Conservation (phyloP, 2,329 filamentous ascomycete genomes). For the Helminthosporium solani region DNA sequence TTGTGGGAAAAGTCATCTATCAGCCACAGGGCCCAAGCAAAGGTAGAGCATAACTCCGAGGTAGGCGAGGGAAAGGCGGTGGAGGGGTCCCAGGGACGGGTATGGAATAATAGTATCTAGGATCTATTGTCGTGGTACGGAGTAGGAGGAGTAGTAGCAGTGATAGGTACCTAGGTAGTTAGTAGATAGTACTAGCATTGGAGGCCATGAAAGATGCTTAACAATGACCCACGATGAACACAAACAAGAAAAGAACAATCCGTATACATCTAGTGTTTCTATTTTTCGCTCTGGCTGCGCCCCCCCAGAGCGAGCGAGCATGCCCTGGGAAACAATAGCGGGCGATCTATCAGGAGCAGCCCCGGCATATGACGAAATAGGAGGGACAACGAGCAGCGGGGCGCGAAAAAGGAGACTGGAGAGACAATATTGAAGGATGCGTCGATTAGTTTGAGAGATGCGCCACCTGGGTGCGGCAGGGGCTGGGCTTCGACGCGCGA, state of each 20-base stretch:
- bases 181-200: no score
- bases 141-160: no score
- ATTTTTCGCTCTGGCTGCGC: constrained; percentile 36
- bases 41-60: no score
- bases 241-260: neutral
- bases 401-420: constrained; percentile 17
- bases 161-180: no score
- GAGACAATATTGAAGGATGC: constrained; percentile 26
- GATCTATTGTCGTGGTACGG: no score
- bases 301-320: constrained; percentile 23
- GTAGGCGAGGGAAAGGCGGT: no score
- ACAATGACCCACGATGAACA: constrained; percentile 8
- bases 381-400: constrained; percentile 10
- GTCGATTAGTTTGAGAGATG: constrained; percentile 15
- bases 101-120: no score
- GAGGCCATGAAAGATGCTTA: neutral
- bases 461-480: constrained; percentile 24
- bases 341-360: constrained; percentile 29
- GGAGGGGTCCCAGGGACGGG: no score
- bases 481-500: constrained; percentile 10
- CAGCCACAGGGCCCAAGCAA: no score
- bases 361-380: constrained; percentile 34
- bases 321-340: constrained; percentile 29
- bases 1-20: no score
- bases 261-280: constrained; percentile 26